phyloP scores from a whole-genome alignment of 257 asterid species.

The Solanum megistacrolobum region DNA sequence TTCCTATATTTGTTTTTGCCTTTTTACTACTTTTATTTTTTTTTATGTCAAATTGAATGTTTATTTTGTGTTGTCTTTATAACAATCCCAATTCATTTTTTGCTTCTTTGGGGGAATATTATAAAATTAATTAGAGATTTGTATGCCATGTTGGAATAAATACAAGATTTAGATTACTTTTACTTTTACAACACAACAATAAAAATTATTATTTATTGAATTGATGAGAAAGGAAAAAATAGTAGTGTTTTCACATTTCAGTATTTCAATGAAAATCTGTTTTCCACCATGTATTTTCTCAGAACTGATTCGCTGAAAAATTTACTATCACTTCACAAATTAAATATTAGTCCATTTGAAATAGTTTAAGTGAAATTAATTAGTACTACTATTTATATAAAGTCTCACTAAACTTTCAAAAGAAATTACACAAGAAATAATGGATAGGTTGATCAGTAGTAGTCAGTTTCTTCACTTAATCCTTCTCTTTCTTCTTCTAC shows the following conservation, averaged over 20 bases:
- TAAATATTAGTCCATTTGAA: neutral
- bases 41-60: neutral
- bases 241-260: neutral
- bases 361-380: neutral
- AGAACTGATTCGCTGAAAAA: neutral
- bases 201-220: too few relatives aligned
- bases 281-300: neutral
- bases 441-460: neutral
- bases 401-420: neutral
- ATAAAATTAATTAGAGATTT: neutral
- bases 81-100: neutral
- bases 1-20: neutral
- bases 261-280: too few relatives aligned
- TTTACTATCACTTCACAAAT: neutral
- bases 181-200: neutral
- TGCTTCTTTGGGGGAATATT: neutral
- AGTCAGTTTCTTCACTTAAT: neutral
- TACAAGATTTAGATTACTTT: neutral
- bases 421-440: neutral
- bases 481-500: slow-evolving; percentile 5
- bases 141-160: neutral
- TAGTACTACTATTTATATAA: neutral
- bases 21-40: too few relatives aligned
- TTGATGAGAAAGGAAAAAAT: too few relatives aligned
- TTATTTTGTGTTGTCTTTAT: neutral